A percentile compares a stretch with the other conserved stretches of the same genome.
phyloP scores from a whole-genome alignment of 2,329 filamentous ascomycete genomes.

The Claviceps purpurea region DNA sequence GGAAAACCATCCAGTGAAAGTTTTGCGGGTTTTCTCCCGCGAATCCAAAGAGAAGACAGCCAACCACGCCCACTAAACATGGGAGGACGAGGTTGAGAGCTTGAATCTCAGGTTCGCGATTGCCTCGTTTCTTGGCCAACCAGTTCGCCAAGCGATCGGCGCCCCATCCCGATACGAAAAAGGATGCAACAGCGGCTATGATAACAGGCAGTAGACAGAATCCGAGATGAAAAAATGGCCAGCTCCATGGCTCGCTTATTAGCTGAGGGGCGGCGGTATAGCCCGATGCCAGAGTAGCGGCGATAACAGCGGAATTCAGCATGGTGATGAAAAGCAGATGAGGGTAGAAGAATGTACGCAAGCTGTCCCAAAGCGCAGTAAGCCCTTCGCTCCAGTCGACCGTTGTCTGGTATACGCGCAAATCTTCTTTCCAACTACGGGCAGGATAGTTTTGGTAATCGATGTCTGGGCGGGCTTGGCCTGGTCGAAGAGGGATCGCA shows the following conservation, averaged over 20 bases:
- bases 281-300: constrained; percentile 1
- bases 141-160: constrained; percentile 1
- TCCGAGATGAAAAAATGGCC: constrained; percentile 1
- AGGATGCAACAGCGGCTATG: not conserved
- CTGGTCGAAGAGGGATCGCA: not conserved
- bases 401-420: not conserved
- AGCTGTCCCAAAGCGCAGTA: not conserved
- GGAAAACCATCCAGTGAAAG: constrained; percentile 1
- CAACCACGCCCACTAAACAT: not conserved
- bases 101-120: constrained; percentile 1
- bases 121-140: constrained; percentile 2
- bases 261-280: constrained; percentile 1
- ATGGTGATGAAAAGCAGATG: constrained; percentile 2
- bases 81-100: not conserved
- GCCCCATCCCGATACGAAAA: not conserved
- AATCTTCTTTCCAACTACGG: not conserved
- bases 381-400: not conserved
- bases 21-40: not conserved
- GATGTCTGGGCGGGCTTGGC: not conserved
- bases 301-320: constrained; percentile 2
- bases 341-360: constrained; percentile 3
- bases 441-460: not conserved
- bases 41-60: constrained; percentile 1
- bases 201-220: constrained; percentile 3
- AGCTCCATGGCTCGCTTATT: not conserved